Base-by-base conservation (phyloP, 2,329 filamentous ascomycete genomes). In the Hysterium pulicare region DNA sequence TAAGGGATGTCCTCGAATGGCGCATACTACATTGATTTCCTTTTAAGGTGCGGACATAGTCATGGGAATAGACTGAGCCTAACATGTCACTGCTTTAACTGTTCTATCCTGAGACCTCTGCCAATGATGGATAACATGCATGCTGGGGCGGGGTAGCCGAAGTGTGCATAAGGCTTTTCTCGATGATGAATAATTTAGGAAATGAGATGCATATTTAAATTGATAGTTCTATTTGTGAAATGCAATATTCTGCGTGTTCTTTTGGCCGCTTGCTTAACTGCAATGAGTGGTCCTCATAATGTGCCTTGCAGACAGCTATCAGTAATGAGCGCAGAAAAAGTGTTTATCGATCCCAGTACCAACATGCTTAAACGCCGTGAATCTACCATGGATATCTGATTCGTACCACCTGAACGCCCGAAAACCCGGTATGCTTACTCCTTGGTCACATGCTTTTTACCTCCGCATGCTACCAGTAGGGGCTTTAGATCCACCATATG, bases 31-130 rank as follows among this genome's bases (percentile, higher is more conserved):
- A 30, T 39, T 17, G 11, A 3, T 22, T 37, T 30, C 30, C 23
- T 23, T 39, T 19, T 31, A 26, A 15, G 24, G 37, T 31, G 37
- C 21, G 23, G 11, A 19, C 16, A 20, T 40, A 39, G 31, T 33
- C 44, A 41, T 22, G 33, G 9, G 43, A 46, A 46, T 54, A 54
- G 53, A 57, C 44, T 47, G 47, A 45, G 47, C 37, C 22, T 42
- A 42, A 33, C 51, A 50, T 38, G 13, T 37, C 28, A 9, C 19
- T 23, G 35, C 10, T 38, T 11, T 24, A 26, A 10, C 35, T 23
- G 15, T n/a, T 24, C 11, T 38, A n/a, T 15, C 19, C 15, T n/a
- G n/a, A n/a, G n/a, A n/a, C n/a, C n/a, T n/a, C n/a, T n/a, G n/a
- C n/a, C n/a, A n/a, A 20, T 22, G 16, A 17, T 31, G 37, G 37